Conservation (phyloP, 1,284 basidiomycete species). For the Vanrija humicola region DNA sequence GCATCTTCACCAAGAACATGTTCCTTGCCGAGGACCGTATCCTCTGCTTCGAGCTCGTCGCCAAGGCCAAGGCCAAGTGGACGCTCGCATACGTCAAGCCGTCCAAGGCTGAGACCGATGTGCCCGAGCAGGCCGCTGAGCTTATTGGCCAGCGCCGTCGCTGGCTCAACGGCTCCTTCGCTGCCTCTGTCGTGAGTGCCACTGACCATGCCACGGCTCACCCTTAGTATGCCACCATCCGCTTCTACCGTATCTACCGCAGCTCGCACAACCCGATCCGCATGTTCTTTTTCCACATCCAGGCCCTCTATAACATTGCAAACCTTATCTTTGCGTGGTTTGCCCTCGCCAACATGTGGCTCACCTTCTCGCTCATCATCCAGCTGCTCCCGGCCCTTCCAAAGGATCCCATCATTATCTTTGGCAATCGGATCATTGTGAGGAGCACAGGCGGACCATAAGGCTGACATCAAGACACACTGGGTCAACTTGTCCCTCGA, state of each 20-base stretch:
- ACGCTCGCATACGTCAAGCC: slow-evolving; percentile 91
- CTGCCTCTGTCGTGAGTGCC: slow-evolving; percentile 78
- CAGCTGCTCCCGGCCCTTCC: slow-evolving; percentile 63
- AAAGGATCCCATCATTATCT: slow-evolving; percentile 57
- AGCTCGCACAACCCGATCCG: slow-evolving; percentile 77
- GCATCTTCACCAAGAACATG: slow-evolving; percentile 89
- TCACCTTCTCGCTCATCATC: slow-evolving; percentile 95
- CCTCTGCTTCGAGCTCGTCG: slow-evolving; percentile 92
- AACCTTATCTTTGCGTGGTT: slow-evolving; percentile 86
- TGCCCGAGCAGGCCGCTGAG: slow-evolving; percentile 72
- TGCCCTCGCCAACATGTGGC: slow-evolving; percentile 86
- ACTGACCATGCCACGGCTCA: neutral
- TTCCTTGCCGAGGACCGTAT: slow-evolving; percentile 87
- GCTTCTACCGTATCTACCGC: slow-evolving; percentile 87
- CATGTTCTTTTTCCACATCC: slow-evolving; percentile 93
- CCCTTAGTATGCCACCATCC: slow-evolving; percentile 77
- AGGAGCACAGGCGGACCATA: slow-evolving; percentile 27
- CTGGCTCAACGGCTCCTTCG: slow-evolving; percentile 96
- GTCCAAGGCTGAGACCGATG: slow-evolving; percentile 71
- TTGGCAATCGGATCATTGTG: slow-evolving; percentile 64
- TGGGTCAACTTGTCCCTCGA: slow-evolving; percentile 80
- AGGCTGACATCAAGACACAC: slow-evolving; percentile 60
- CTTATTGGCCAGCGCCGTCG: slow-evolving; percentile 89
- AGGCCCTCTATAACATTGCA: slow-evolving; percentile 78
- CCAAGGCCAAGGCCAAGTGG: slow-evolving; percentile 82